phyloP scores from a whole-genome alignment of 1,284 basidiomycete genomes.

The Chalciporus sp. region DNA sequence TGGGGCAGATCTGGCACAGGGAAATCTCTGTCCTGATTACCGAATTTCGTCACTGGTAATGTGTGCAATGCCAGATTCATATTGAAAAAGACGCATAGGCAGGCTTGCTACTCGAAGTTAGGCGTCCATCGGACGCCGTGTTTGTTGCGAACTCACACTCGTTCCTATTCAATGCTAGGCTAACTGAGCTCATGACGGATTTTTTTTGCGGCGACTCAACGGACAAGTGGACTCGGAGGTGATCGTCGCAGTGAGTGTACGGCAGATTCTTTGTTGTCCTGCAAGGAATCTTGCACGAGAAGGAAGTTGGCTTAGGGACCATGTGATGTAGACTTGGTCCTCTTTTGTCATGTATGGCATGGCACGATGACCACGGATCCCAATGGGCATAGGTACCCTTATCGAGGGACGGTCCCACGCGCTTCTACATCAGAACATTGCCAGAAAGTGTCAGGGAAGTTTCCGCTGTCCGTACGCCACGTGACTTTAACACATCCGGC shows the following conservation, averaged over 20 bases:
- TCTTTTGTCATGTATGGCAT: too few species aligned
- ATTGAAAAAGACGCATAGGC: background rate
- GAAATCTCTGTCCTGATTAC: conserved; percentile 5
- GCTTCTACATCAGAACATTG: too few species aligned
- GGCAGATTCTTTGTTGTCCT: background rate
- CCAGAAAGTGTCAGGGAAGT: too few species aligned
- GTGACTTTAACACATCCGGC: background rate
- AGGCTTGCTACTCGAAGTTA: background rate
- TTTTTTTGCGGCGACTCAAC: background rate
- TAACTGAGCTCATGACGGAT: background rate
- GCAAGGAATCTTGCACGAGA: background rate
- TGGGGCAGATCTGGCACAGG: conserved; percentile 19
- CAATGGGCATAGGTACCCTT: too few species aligned
- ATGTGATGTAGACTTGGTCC: background rate
- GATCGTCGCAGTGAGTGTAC: background rate
- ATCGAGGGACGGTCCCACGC: too few species aligned
- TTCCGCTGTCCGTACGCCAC: background rate
- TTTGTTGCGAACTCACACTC: background rate
- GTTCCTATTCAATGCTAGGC: background rate
- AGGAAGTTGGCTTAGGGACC: background rate
- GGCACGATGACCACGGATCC: too few species aligned
- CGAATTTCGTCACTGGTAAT: background rate
- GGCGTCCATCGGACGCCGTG: background rate
- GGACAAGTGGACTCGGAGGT: too few species aligned
- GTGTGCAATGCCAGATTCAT: background rate